Conservation (phyloP, 1,284 basidiomycete species). For the Trametes versicolor region DNA sequence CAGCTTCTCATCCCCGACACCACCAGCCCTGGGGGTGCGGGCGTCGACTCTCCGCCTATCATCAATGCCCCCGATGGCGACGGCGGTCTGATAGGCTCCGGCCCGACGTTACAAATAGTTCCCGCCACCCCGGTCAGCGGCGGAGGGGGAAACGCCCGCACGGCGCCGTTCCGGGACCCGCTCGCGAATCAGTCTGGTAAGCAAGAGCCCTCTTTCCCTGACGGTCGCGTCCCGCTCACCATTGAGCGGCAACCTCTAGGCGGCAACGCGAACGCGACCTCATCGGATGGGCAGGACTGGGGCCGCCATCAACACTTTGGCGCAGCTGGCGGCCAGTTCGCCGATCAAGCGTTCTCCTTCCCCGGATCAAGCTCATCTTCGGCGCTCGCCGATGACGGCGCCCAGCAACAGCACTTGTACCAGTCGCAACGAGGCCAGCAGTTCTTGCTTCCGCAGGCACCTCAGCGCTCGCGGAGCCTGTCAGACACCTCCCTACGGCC, state of each 20-base stretch:
- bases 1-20: constrained; percentile 70
- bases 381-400: constrained; percentile 33
- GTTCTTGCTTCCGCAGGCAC: constrained; percentile 47
- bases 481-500: constrained; percentile 68
- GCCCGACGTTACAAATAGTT: constrained; percentile 77
- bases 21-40: constrained; percentile 43
- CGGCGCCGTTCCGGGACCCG: constrained; percentile 59
- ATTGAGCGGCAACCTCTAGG: constrained; percentile 18
- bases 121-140: constrained; percentile 83
- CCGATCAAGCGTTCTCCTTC: constrained; percentile 44
- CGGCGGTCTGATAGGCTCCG: constrained; percentile 55
- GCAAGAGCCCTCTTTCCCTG: constrained; percentile 6
- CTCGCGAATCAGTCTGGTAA: constrained; percentile 57
- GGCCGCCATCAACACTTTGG: constrained; percentile 30
- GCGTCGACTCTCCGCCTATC: constrained; percentile 53
- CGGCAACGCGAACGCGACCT: constrained; percentile 20
- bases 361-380: constrained; percentile 40
- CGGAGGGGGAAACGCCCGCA: constrained; percentile 56
- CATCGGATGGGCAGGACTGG: constrained; percentile 29
- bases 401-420: constrained; percentile 31
- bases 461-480: constrained; percentile 57
- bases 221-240: constrained; percentile 4
- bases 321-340: constrained; percentile 35
- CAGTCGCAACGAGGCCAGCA: constrained; percentile 37
- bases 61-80: constrained; percentile 77